Evolutionary conservation across 805 yeast genomes (phyloP), one percentile per base, ranked within the genome.

Genomic region (Kurtzmaniella cleridarum): DNA sequence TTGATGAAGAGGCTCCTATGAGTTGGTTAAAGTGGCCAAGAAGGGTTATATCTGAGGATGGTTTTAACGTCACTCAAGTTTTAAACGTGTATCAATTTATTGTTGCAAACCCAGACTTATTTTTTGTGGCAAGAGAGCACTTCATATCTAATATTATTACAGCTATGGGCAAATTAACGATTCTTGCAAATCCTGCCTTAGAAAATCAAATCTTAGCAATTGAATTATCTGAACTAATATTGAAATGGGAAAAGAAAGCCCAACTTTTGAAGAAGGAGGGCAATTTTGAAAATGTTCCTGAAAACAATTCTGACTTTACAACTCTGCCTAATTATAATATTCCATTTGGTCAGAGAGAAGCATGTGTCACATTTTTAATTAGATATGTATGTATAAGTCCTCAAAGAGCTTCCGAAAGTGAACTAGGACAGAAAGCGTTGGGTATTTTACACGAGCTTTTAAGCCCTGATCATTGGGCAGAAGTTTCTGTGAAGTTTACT

Each of bases 1-100:
- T 67, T 1, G 67, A 69, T 16, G 66, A 64, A 6, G 86, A 79
- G 0, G 67, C 76, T 5, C 74, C 79, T 6, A 66, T 73, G 43
- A 71, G 69, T 39, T 93, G 98, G 98, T 75, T 93, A 37, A 90
- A 86, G 48, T 89, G 96, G 90, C 95, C 96, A 0, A 79, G 97
- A 47, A 73, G 97, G 38, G 93, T 91, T 2, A 69, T 93, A 11
- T 81, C 90, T 2, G 98, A 95, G 54, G 95, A 89, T 53, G 91
- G 93, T 0, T 84, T 81, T 54, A 88, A 79, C 51, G 89, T 88
- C 3, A 78, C 82, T 2, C 96, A 88, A 53, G 96, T 90, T 29
- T 66, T 86, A 43, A 84, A 86, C 43, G 84, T 93, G 10, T 93
- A 88, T 49, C 95, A 88, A 54, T 88, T 91, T 50, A 78, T 93